Conservation (phyloP, 306 rosid genomes). For the Canavalia ensiformis region DNA sequence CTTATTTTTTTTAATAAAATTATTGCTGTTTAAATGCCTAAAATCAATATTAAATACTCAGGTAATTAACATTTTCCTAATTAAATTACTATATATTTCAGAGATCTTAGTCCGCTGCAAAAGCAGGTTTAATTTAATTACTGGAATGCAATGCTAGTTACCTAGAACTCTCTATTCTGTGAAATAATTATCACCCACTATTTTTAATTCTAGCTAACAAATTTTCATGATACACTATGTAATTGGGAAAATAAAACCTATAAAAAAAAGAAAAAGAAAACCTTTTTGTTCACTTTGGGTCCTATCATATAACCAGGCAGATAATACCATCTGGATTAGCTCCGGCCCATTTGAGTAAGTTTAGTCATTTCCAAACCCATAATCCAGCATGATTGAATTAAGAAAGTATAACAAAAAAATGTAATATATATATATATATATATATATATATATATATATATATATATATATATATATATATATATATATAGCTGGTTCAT, state of each 20-base stretch:
- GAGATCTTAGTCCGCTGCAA: too few species aligned
- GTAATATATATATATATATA: too few species aligned
- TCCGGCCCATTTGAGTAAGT: not conserved
- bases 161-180: not conserved
- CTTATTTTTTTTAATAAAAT: too few species aligned
- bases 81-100: too few species aligned
- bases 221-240: not conserved
- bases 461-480: too few species aligned
- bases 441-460: too few species aligned
- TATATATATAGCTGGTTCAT: not conserved
- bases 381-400: not conserved
- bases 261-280: not conserved
- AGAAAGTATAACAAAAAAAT: too few species aligned
- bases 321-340: too few species aligned
- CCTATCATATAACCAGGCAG: not conserved
- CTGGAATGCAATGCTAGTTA: not conserved
- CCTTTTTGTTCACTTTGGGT: not conserved
- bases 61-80: too few species aligned
- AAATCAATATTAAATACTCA: too few species aligned
- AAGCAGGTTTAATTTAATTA: too few species aligned
- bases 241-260: not conserved
- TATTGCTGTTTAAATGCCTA: too few species aligned
- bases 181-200: not conserved
- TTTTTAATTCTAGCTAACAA: not conserved
- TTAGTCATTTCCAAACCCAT: not conserved